These are phyloP conservation scores for Backusella mclennaniae DNA, from an alignment of 192 early-diverging fungal genomes.

Conservation along the genomic window DNA sequence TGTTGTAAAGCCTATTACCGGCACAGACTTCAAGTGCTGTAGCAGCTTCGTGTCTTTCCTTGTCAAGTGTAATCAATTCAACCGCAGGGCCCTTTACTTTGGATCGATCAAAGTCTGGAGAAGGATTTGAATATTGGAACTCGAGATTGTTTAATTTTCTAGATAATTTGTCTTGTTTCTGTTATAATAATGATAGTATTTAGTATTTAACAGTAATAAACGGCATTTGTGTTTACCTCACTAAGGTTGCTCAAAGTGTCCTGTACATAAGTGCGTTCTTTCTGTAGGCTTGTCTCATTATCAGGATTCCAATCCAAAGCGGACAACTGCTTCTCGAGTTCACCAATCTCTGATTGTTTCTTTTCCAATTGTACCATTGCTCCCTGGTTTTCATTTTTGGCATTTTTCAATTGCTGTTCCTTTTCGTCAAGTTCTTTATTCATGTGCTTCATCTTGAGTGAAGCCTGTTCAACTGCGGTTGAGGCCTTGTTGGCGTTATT, in stretches of 20 bases:
- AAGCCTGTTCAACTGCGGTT: conserved; percentile 75
- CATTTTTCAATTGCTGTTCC: conserved; percentile 61
- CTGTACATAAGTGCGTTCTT: conserved; percentile 31
- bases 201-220: no score
- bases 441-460: conserved; percentile 74
- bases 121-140: conserved; percentile 84
- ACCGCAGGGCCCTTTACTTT: conserved; percentile 95
- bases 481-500: conserved; percentile 59
- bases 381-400: conserved; percentile 65
- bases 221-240: conserved; percentile 31
- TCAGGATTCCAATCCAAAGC: conserved; percentile 45
- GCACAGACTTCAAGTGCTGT: conserved; percentile 94
- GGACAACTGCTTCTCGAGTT: conserved; percentile 32
- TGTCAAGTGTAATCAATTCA: conserved; percentile 76
- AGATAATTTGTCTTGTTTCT: conserved; percentile 53
- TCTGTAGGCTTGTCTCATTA: conserved; percentile 34
- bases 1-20: conserved; percentile 92
- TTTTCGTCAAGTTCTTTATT: conserved; percentile 72
- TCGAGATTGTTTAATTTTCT: conserved; percentile 60
- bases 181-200: neutral
- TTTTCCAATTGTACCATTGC: conserved; percentile 46
- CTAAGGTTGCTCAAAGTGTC: conserved; percentile 28
- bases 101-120: conserved; percentile 83
- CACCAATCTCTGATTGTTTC: conserved; percentile 3
- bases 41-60: conserved; percentile 61